Base-by-base conservation (phyloP, 805 yeast species). In the Schizosaccharomyces octosporus region DNA sequence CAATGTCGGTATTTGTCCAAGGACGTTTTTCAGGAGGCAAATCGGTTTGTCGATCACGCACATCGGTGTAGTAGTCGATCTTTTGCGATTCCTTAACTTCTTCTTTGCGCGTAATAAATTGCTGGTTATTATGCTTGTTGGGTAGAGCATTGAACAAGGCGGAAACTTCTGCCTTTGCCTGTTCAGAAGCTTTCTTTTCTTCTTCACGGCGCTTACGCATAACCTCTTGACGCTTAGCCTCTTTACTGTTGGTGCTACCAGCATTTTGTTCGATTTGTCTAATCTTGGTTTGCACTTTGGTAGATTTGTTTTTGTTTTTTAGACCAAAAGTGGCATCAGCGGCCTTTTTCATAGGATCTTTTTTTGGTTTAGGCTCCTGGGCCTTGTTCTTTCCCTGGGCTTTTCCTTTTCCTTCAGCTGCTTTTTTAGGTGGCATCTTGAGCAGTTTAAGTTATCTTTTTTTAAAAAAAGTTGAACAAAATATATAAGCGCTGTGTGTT, bases 21-120 rank as follows among this genome's bases (percentile, higher is more conserved):
- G 94, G 80, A 70, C 93, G 81, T 75, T 89, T 93, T 68, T 83
- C 97, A 73, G 90, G 97, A 73, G 93, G 97, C 97, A 97, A 90
- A 58, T 77, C 78, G 2, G 43, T 41, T 9, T 72, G 77, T 41
- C 67, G 70, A 59, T 72, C 74, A 71, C 96, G 81, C 48, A 83
- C 87, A 74, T 93, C 98, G 11, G 93, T 82, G 74, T 93, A 93
- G 68, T 90, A 78, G 74, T 93, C 97, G 73, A 78, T 88, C 82
- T 93, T 93, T 60, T 79, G 86, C 42, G 84, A 86, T 72, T 85
- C 89, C 21, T 48, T 27, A 11, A 29, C 36, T 19, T 48, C 66
- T 6, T 61, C 64, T 65, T 95, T 81, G 74, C 93, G 90, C 62
- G 98, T 98, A 73, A 93, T 97, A 63, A 88, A 97, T 69, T 90